Percentiles rank a stretch among this genome's conserved stretches.
phyloP scores from a whole-genome alignment of 2,329 filamentous ascomycete species.

The Hymenoscyphus occultus region DNA sequence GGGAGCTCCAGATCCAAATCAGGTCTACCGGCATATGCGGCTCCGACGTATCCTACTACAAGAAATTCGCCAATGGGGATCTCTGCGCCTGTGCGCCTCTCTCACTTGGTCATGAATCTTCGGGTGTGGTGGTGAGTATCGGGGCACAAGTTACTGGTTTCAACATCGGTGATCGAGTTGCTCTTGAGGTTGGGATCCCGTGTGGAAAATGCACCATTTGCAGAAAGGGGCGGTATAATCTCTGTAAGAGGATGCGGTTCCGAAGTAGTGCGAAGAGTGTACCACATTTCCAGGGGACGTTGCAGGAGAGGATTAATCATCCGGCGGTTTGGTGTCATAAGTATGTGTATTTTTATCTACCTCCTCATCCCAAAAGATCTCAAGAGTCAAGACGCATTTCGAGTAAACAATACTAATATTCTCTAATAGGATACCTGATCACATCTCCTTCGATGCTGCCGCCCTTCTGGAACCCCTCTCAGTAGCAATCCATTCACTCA shows the following conservation, averaged over 20 bases:
- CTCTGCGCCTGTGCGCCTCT: constrained; percentile 64
- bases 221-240: constrained; percentile 74
- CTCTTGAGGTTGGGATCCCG: constrained; percentile 87
- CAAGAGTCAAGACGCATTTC: neutral
- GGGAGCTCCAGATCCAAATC: constrained; percentile 63
- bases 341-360: constrained; percentile 38
- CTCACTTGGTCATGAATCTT: constrained; percentile 62
- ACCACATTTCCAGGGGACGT: constrained; percentile 61
- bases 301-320: constrained; percentile 62
- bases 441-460: constrained; percentile 56
- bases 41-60: constrained; percentile 69
- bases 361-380: neutral
- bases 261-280: constrained; percentile 60
- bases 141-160: constrained; percentile 53
- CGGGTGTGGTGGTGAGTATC: constrained; percentile 55
- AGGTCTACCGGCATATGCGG: constrained; percentile 67
- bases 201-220: constrained; percentile 89
- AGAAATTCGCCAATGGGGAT: constrained; percentile 69
- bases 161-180: constrained; percentile 54
- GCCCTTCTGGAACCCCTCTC: constrained; percentile 61
- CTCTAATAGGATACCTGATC: constrained; percentile 50
- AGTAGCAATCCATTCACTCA: constrained; percentile 60
- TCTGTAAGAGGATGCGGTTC: constrained; percentile 61
- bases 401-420: constrained; percentile 10
- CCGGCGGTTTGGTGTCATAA: constrained; percentile 61